phyloP scores from a whole-genome alignment of 2,329 filamentous ascomycete genomes.

The Colletotrichum spaethianum region DNA sequence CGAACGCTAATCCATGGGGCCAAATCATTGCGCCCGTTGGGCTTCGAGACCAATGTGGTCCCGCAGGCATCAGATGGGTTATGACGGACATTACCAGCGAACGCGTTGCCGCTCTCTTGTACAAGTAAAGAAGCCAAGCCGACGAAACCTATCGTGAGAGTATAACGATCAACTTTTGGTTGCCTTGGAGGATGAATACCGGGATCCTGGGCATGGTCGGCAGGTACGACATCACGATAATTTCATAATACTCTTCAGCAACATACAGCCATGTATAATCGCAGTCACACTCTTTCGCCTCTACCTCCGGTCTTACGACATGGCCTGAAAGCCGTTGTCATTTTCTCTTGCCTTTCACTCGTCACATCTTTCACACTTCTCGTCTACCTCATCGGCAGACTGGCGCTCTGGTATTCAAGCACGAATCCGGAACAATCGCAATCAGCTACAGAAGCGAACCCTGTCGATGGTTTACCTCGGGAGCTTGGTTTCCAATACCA shows the following conservation, averaged over 20 bases:
- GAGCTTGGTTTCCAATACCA: constrained; percentile 39
- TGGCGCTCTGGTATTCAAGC: constrained; percentile 52
- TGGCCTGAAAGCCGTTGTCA: constrained; percentile 54
- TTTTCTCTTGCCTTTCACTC: constrained; percentile 54
- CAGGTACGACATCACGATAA: constrained; percentile 23
- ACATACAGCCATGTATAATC: constrained; percentile 11
- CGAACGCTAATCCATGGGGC: constrained; percentile 1
- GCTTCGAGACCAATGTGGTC: constrained; percentile 7
- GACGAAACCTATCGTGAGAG: too few species aligned
- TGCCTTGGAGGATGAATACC: background rate
- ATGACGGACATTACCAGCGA: background rate
- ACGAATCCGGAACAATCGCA: constrained; percentile 48
- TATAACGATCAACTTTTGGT: background rate
- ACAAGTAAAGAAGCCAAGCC: constrained; percentile 6
- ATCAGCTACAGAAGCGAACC: constrained; percentile 38
- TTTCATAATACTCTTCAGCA: background rate
- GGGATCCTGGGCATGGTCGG: constrained; percentile 5
- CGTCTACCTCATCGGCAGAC: constrained; percentile 53
- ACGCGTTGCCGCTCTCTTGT: constrained; percentile 2
- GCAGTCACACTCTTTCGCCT: constrained; percentile 48
- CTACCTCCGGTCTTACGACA: constrained; percentile 51
- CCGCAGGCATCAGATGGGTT: background rate
- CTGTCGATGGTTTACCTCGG: constrained; percentile 41
- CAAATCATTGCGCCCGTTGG: constrained; percentile 8
- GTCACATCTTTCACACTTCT: constrained; percentile 51